These are phyloP conservation scores for Vitis hybrid DNA, from an alignment of 177 flowering plant genomes.

Conservation along the genomic window DNA sequence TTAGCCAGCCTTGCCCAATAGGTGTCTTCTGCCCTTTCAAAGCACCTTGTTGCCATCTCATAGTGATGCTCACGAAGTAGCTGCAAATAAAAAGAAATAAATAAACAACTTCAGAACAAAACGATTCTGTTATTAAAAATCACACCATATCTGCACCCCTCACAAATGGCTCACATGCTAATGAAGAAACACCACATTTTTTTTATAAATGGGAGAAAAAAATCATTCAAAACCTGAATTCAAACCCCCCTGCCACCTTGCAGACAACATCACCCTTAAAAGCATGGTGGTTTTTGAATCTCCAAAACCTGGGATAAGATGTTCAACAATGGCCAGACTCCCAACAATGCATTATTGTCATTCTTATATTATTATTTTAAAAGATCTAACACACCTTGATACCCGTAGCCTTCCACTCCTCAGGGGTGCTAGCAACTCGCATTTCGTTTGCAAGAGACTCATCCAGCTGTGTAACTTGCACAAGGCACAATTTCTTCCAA, in stretches of 20 bases:
- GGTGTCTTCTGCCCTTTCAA: constrained; percentile 47
- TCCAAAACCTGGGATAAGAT: too few species aligned
- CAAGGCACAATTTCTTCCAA: constrained; percentile 59
- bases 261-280: background rate
- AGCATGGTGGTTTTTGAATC: too few species aligned
- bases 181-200: too few species aligned
- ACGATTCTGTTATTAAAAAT: too few species aligned
- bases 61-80: constrained; percentile 56
- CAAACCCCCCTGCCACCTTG: too few species aligned
- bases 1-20: constrained; percentile 38
- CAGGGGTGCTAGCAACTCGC: constrained; percentile 64
- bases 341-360: too few species aligned
- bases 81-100: constrained; percentile 28
- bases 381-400: constrained; percentile 43
- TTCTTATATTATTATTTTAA: background rate
- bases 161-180: too few species aligned
- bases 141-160: too few species aligned
- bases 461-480: constrained; percentile 55
- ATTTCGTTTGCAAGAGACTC: constrained; percentile 64
- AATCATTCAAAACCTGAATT: too few species aligned
- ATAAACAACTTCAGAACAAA: background rate
- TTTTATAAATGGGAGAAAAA: too few species aligned
- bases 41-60: constrained; percentile 70
- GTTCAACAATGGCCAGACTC: too few species aligned
- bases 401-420: constrained; percentile 73